Base-by-base conservation (phyloP, 2,329 filamentous ascomycete genomes). In the Graphilbum fragrans region DNA sequence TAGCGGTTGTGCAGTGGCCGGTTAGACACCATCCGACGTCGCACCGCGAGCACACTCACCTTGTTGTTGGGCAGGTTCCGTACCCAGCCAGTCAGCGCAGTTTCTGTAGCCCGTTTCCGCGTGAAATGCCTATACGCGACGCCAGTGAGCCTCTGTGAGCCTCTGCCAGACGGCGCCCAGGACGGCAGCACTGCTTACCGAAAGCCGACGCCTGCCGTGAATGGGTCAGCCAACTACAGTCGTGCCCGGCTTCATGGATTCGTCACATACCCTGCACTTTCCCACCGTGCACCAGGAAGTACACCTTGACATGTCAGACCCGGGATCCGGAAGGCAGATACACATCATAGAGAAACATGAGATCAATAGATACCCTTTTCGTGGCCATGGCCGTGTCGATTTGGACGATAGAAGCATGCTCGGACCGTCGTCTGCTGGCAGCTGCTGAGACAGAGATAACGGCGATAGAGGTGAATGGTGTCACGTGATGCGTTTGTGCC, bases 221-320 rank as follows among this genome's bases (percentile, higher is more conserved):
- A n/a, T n/a, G n/a, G n/a, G n/a, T n/a, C n/a, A n/a, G n/a, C n/a
- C n/a, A n/a, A n/a, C n/a, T n/a, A n/a, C n/a, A n/a, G n/a, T n/a
- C n/a, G n/a, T n/a, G n/a, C n/a, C n/a, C n/a, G n/a, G n/a, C n/a
- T n/a, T n/a, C n/a, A n/a, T n/a, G n/a, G n/a, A n/a, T n/a, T n/a
- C n/a, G n/a, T n/a, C n/a, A 36, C 18, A 46, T 61, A 79, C 81
- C 81, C 70, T 86, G 81, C 12, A 86, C 82, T 32, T 50, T 49
- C 14, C 68, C 68, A 41, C 80, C 81, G 51, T 83, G 76, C 44
- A 77, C 80, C 16, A 72, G 60, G 54, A 80, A 82, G 50, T 74
- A 75, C 25, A 79, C 60, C 74, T 11, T 22, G n/a, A 36, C 11
- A 12, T 7, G 12, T 19, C 17, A 10, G 17, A 25, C n/a, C 11